Conservation (phyloP, 352 stramenopile genomes). For the Phytophthora litchii region DNA sequence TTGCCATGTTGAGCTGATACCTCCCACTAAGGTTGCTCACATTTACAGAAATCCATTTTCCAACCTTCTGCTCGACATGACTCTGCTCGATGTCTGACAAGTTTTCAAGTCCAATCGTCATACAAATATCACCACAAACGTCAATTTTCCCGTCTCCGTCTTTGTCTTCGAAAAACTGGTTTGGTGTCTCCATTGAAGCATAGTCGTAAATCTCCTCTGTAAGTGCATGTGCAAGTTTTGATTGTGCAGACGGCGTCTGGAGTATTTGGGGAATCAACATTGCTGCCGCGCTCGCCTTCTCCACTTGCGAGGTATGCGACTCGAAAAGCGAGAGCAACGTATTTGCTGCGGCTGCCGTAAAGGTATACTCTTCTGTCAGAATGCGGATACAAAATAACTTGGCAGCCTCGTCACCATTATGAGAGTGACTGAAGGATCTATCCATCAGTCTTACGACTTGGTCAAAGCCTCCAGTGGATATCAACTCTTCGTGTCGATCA, state of each 20-base stretch:
- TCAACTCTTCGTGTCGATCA: constrained; percentile 59
- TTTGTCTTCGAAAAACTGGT: constrained; percentile 82
- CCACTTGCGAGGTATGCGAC: constrained; percentile 66
- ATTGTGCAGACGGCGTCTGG: constrained; percentile 16
- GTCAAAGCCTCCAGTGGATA: constrained; percentile 46
- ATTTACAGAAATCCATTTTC: constrained; percentile 84
- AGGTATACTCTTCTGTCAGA: constrained; percentile 65
- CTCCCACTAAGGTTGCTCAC: constrained; percentile 67
- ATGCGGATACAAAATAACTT: constrained; percentile 71
- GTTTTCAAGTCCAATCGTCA: constrained; percentile 68
- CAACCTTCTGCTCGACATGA: constrained; percentile 72
- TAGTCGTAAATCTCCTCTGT: constrained; percentile 61
- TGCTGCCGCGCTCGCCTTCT: constrained; percentile 69
- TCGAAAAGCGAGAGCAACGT: constrained; percentile 62
- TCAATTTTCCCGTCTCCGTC: constrained; percentile 84
- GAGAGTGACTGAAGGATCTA: constrained; percentile 47
- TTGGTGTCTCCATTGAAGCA: constrained; percentile 55
- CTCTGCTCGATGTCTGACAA: constrained; percentile 73
- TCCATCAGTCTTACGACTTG: constrained; percentile 46
- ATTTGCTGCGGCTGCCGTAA: constrained; percentile 65
- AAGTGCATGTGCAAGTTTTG: not conserved
- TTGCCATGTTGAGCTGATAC: constrained; percentile 75
- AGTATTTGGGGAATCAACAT: constrained; percentile 71
- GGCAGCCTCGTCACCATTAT: constrained; percentile 59
- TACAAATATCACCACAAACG: constrained; percentile 79